A percentile compares a stretch with the other conserved stretches of the same genome.
Conservation (phyloP, 2,329 filamentous ascomycete genomes). For the Ploettnerulaceae sp. region DNA sequence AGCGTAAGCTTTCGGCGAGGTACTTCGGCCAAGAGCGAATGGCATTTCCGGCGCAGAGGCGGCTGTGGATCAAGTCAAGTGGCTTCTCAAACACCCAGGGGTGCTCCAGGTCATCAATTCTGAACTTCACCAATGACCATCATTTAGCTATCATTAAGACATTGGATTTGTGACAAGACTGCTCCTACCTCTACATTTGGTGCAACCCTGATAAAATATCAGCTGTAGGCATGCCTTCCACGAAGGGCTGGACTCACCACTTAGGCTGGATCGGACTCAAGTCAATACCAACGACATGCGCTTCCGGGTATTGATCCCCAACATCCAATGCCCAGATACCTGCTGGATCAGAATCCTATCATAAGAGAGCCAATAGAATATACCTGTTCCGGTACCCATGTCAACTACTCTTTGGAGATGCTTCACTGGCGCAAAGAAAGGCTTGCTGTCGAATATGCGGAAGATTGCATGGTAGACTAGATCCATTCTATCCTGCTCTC, state of each 20-base stretch:
- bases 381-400: constrained; percentile 38
- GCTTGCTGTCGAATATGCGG: constrained; percentile 35
- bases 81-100: constrained; percentile 37
- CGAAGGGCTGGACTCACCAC: constrained; percentile 13
- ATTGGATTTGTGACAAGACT: too few species aligned
- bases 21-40: constrained; percentile 36
- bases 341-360: constrained; percentile 17
- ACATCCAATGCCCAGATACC: constrained; percentile 26
- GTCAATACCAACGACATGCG: constrained; percentile 28
- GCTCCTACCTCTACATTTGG: constrained; percentile 30
- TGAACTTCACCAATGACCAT: too few species aligned
- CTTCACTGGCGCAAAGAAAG: constrained; percentile 39
- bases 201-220: constrained; percentile 17
- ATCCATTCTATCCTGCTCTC: constrained; percentile 13
- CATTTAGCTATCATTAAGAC: too few species aligned
- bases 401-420: constrained; percentile 37
- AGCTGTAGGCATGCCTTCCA: background rate
- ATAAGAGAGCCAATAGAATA: background rate
- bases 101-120: constrained; percentile 50
- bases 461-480: constrained; percentile 36
- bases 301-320: constrained; percentile 21
- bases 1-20: constrained; percentile 11
- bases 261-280: constrained; percentile 30
- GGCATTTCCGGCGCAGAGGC: constrained; percentile 16
- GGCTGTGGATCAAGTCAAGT: constrained; percentile 19